Percentiles rank a stretch among this genome's conserved stretches.
Conservation (phyloP, 2,329 filamentous ascomycete genomes). For the Clarireedia paspali region DNA sequence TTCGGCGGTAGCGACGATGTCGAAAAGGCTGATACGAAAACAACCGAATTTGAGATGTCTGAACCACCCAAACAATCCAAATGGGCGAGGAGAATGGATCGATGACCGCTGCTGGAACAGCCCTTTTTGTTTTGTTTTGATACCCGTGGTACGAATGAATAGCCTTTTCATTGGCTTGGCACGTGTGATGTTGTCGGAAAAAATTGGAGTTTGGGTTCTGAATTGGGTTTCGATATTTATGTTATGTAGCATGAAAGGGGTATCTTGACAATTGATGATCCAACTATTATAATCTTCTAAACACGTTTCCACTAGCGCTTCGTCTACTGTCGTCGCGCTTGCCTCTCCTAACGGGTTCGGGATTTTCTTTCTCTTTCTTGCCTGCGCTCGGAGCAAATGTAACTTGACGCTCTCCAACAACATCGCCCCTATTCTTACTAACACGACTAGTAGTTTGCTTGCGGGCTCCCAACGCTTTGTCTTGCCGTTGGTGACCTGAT, state of each 20-base stretch:
- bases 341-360: slow-evolving; percentile 17
- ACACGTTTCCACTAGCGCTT: slow-evolving; percentile 70
- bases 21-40: slow-evolving; percentile 43
- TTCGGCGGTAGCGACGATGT: slow-evolving; percentile 39
- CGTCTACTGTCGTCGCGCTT: slow-evolving; percentile 41
- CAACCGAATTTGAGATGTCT: slow-evolving; percentile 26
- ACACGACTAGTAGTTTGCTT: slow-evolving; percentile 42
- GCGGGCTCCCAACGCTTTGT: slow-evolving; percentile 50
- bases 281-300: slow-evolving; percentile 51
- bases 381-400: slow-evolving; percentile 61
- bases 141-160: not conserved
- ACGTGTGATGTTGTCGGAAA: not conserved
- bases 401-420: slow-evolving; percentile 58
- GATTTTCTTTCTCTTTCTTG: slow-evolving; percentile 40
- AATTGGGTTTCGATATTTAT: not conserved
- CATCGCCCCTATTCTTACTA: slow-evolving; percentile 39
- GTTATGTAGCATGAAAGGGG: slow-evolving; percentile 5
- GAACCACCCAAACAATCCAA: slow-evolving; percentile 27
- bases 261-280: slow-evolving; percentile 8
- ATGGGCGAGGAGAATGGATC: slow-evolving; percentile 21
- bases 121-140: slow-evolving; percentile 1
- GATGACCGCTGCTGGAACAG: slow-evolving; percentile 3
- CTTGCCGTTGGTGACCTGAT: slow-evolving; percentile 43
- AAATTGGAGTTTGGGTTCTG: not conserved
- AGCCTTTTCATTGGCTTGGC: not conserved